Base-by-base conservation (phyloP, 805 yeast genomes). In the Starmera pachycereana region DNA sequence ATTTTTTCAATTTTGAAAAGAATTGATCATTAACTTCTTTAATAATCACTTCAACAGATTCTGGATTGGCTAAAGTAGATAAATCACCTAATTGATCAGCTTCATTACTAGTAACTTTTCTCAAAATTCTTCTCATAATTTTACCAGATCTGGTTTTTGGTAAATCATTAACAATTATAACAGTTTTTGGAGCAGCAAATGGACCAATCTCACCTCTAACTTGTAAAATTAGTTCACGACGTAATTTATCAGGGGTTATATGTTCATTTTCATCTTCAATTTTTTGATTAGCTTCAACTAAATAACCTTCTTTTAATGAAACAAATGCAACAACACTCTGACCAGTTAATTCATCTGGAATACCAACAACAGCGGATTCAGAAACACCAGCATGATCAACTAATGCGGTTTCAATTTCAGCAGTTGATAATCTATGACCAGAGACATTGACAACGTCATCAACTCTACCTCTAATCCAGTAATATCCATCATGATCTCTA, bases 131-230 rank as follows among this genome's bases (percentile, higher is more conserved):
- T 74, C 92, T 78, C 92, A 82, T 82, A 51, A 82, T 82, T 67
- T 82, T 82, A 56, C 92, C 92, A 5, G 88, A 80, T 68, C 92
- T 77, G 11, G 92, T 82, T 71, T 82, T 82, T 55, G 92, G 92
- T 60, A 82, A 74, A 58, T 82, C 92, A 52, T 73, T 74, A 39
- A 82, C 90, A 40, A 82, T 61, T 35, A 82, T 68, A 45, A 83
- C 79, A 36, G 76, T 61, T 63, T 82, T 82, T 48, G 92, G 92
- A 35, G 90, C 87, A 32, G 92, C 92, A 63, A 82, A 82, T 41
- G 92, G 90, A 29, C 92, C 92, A 56, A 82, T 82, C 60, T 80
- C 87, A 52, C 73, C 76, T 62, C 92, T 71, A 32, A 82, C 90
- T 27, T 81, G 79, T 51, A 81, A 56, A 35, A 81, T 62, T 55